phyloP scores from a whole-genome alignment of 768 basidiomycete genomes.

The Antrodiella citrinella region DNA sequence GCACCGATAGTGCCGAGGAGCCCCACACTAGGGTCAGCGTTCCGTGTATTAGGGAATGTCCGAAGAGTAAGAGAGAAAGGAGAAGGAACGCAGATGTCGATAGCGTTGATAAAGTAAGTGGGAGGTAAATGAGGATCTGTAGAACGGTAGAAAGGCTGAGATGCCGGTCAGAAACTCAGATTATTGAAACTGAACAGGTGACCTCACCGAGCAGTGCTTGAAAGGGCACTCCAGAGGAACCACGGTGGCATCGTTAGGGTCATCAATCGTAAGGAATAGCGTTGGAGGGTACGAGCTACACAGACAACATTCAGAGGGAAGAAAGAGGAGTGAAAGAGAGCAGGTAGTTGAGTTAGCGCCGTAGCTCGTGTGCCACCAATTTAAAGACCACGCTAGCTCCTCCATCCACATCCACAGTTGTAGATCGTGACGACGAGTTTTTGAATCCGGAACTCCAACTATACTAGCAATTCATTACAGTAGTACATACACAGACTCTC shows the following conservation, averaged over 20 bases:
- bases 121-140: slow-evolving; percentile 79
- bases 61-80: slow-evolving; percentile 67
- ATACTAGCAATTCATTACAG: no score
- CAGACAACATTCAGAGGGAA: not conserved
- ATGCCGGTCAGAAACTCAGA: slow-evolving; percentile 8
- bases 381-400: no score
- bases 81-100: slow-evolving; percentile 74
- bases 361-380: not conserved
- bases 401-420: no score
- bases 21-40: slow-evolving; percentile 67
- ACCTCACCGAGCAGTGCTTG: slow-evolving; percentile 12
- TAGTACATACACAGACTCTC: no score
- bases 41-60: slow-evolving; percentile 77
- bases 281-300: not conserved
- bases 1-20: slow-evolving; percentile 61
- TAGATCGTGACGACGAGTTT: no score
- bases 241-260: slow-evolving; percentile 9
- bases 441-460: no score
- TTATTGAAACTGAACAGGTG: slow-evolving; percentile 5
- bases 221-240: slow-evolving; percentile 14
- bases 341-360: slow-evolving; percentile 4
- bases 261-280: not conserved
- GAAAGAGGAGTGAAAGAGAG: not conserved
- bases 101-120: slow-evolving; percentile 76
- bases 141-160: slow-evolving; percentile 64